Percentiles rank a stretch among this genome's conserved stretches.
These are phyloP conservation scores for Austropuccinia psidii DNA, from an alignment of 1,284 basidiomycete species.

Conservation along the genomic window DNA sequence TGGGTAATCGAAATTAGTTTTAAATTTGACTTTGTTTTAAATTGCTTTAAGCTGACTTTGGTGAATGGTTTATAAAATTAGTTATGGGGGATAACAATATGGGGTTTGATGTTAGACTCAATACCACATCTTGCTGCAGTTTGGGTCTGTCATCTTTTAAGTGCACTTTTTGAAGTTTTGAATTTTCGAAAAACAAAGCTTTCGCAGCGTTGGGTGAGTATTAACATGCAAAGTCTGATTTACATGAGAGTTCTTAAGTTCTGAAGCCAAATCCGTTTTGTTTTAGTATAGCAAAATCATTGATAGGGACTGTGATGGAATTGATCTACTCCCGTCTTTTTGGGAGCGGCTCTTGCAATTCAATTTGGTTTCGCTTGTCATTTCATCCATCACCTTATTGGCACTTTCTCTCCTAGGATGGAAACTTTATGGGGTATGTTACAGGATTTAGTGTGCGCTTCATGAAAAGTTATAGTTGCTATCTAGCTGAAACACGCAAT, in stretches of 20 bases:
- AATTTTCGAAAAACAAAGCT: neutral
- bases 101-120: constrained; percentile 23
- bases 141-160: constrained; percentile 3
- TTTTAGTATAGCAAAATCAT: constrained; percentile 12
- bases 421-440: constrained; percentile 26
- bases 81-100: constrained; percentile 22
- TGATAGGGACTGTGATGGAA: constrained; percentile 13
- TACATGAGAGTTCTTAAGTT: neutral
- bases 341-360: constrained; percentile 14
- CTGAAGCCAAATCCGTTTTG: neutral
- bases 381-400: neutral
- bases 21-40: no score
- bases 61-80: neutral
- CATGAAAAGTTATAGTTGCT: no score
- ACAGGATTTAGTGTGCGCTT: no score
- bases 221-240: neutral
- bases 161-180: neutral
- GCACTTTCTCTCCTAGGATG: constrained; percentile 9
- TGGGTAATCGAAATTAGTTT: no score
- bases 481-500: no score
- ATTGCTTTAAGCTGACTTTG: neutral
- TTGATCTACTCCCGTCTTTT: constrained; percentile 23
- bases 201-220: neutral
- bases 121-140: constrained; percentile 31
- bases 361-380: neutral